Percentiles rank a stretch among this genome's conserved stretches.
These are phyloP conservation scores for Fusarium sp. DNA, from an alignment of 2,329 filamentous ascomycete genomes.

Conservation along the genomic window DNA sequence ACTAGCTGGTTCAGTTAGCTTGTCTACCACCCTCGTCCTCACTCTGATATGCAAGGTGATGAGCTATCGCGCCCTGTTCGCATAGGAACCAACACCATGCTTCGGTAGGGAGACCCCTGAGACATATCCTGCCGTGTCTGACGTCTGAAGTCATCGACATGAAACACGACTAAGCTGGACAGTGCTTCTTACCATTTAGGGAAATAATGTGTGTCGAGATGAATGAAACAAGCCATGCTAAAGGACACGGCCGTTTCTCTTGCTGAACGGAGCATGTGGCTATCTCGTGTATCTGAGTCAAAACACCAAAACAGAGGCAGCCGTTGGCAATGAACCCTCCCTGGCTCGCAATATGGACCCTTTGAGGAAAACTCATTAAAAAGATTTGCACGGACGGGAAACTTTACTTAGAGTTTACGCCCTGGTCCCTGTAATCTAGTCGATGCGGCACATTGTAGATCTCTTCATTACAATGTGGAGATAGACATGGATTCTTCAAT, in stretches of 20 bases:
- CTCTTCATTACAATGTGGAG: conserved; percentile 10
- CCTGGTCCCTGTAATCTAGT: conserved; percentile 19
- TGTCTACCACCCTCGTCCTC: conserved; percentile 4
- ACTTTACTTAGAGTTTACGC: conserved; percentile 4
- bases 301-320: not conserved
- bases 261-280: conserved; percentile 6
- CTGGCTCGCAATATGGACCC: conserved; percentile 19
- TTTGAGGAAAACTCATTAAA: not conserved
- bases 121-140: conserved; percentile 22
- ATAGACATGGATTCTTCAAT: conserved; percentile 37
- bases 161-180: conserved; percentile 10
- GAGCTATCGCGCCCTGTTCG: conserved; percentile 23
- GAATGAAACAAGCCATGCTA: conserved; percentile 31
- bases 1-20: conserved; percentile 4
- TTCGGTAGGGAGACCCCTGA: conserved; percentile 9
- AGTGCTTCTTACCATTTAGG: not conserved
- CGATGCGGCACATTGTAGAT: conserved; percentile 27
- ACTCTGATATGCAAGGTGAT: conserved; percentile 22
- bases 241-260: conserved; percentile 13
- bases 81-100: conserved; percentile 14
- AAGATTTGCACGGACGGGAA: no score
- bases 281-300: conserved; percentile 10
- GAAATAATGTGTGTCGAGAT: conserved; percentile 11
- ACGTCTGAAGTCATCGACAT: conserved; percentile 5
- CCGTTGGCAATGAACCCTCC: conserved; percentile 11